Evolutionary conservation across 176 grass and related monocot genomes (phyloP).

Genomic region (Oryza australiensis): DNA sequence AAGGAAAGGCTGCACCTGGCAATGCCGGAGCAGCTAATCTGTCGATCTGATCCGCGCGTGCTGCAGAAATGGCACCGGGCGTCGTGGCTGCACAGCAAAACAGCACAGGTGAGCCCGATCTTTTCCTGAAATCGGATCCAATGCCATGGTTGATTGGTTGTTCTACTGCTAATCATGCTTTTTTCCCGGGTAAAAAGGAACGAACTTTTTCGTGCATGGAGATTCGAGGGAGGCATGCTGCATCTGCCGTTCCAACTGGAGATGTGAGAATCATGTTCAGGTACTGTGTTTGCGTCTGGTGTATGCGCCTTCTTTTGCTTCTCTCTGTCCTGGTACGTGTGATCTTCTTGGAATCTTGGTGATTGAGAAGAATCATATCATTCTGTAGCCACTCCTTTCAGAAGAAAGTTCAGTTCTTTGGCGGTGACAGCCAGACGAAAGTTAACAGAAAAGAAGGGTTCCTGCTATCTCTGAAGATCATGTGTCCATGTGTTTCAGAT

Average conservation of each 20-base stretch:
- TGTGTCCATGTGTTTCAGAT: not conserved
- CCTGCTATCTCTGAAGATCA: not conserved
- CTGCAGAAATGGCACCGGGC: not conserved
- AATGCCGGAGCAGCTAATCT: not conserved
- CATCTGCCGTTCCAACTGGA: slow-evolving; percentile 1
- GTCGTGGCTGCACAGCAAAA: slow-evolving; percentile 2
- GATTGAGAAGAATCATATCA: slow-evolving; percentile 18
- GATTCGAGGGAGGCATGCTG: not conserved
- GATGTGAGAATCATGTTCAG: slow-evolving; percentile 23
- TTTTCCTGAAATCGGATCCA: slow-evolving; percentile 20
- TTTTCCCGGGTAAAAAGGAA: slow-evolving; percentile 10
- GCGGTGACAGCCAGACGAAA: not conserved
- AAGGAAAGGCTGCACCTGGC: not conserved
- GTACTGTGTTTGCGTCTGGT: not conserved
- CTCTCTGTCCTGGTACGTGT: slow-evolving; percentile 21
- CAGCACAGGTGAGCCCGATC: not conserved
- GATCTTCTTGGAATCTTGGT: not conserved
- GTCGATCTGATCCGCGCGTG: not conserved
- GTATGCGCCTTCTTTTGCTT: not conserved
- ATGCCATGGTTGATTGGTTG: not conserved
- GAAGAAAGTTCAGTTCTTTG: not conserved
- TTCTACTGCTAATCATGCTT: not conserved
- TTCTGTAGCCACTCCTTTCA: not conserved
- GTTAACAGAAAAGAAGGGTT: not conserved
- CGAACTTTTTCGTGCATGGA: not conserved